A percentile compares a stretch with the other conserved stretches of the same genome.
Evolutionary conservation across 768 basidiomycete species (phyloP).

Genomic region (Calvatia gigantea): DNA sequence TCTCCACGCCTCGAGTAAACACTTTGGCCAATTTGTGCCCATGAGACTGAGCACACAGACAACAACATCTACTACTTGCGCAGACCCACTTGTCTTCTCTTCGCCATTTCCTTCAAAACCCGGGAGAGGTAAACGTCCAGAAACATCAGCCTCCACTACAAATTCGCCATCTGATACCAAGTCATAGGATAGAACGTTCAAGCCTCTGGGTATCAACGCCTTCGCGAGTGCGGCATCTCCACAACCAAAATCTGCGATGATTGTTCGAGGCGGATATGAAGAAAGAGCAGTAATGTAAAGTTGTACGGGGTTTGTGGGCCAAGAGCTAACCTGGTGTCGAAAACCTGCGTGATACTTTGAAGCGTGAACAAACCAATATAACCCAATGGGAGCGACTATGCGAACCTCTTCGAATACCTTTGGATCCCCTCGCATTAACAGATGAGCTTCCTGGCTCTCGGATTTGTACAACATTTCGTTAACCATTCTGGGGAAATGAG

Average conservation of each 20-base stretch:
- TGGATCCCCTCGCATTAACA: conserved; percentile 84
- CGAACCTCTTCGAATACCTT: conserved; percentile 79
- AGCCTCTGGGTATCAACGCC: conserved; percentile 63
- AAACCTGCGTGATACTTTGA: conserved; percentile 92
- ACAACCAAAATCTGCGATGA: conserved; percentile 93
- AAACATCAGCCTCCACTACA: conserved; percentile 90
- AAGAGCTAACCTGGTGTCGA: conserved; percentile 84
- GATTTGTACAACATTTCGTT: conserved; percentile 94
- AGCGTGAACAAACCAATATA: conserved; percentile 1
- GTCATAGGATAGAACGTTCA: conserved; percentile 76
- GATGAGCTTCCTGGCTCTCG: conserved; percentile 65
- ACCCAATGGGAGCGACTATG: not conserved
- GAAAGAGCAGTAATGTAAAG: conserved; percentile 70
- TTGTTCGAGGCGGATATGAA: conserved; percentile 56
- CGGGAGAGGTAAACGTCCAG: conserved; percentile 76
- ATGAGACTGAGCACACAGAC: conserved; percentile 95
- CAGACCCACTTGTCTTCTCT: conserved; percentile 46
- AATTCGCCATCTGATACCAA: conserved; percentile 70
- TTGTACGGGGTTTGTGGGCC: conserved; percentile 93
- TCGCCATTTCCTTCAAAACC: conserved; percentile 56
- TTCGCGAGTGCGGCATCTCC: conserved; percentile 90
- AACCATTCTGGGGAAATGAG: conserved; percentile 55
- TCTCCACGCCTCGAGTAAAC: conserved; percentile 86
- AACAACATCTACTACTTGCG: conserved; percentile 84
- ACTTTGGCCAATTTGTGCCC: conserved; percentile 94